phyloP scores from a whole-genome alignment of 768 basidiomycete genomes.

The Boletellus ananas region DNA sequence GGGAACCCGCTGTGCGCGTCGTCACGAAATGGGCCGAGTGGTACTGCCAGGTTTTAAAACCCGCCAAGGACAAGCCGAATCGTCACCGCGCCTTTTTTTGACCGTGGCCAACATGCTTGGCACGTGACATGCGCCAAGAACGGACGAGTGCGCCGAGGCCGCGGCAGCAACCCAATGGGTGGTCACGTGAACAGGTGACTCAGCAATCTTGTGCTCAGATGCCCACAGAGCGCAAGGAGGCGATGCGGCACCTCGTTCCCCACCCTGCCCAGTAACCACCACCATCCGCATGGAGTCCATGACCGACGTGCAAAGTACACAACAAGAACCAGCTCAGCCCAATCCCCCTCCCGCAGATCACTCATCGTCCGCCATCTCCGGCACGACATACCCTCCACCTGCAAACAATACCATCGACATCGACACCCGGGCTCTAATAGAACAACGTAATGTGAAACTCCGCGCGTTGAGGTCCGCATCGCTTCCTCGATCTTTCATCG shows the following conservation, averaged over 20 bases:
- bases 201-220: no score
- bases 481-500: not conserved
- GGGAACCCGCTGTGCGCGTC: not conserved
- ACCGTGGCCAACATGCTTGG: conserved; percentile 5
- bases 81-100: not conserved
- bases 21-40: not conserved
- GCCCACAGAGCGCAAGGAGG: no score
- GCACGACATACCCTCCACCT: not conserved
- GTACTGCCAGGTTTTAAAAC: not conserved
- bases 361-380: not conserved
- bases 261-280: conserved; percentile 15
- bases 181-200: no score
- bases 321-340: not conserved
- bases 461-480: not conserved
- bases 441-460: not conserved
- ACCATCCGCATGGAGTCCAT: conserved; percentile 4
- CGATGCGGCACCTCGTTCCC: not conserved
- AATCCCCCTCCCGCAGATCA: not conserved
- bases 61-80: not conserved
- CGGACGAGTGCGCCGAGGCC: no score
- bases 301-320: not conserved
- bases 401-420: not conserved
- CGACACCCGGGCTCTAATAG: not conserved
- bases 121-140: conserved; percentile 21
- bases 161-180: no score